Percentiles rank a stretch among this genome's conserved stretches.
phyloP scores from a whole-genome alignment of 257 asterid species.

The Solanum bulbocastanum region DNA sequence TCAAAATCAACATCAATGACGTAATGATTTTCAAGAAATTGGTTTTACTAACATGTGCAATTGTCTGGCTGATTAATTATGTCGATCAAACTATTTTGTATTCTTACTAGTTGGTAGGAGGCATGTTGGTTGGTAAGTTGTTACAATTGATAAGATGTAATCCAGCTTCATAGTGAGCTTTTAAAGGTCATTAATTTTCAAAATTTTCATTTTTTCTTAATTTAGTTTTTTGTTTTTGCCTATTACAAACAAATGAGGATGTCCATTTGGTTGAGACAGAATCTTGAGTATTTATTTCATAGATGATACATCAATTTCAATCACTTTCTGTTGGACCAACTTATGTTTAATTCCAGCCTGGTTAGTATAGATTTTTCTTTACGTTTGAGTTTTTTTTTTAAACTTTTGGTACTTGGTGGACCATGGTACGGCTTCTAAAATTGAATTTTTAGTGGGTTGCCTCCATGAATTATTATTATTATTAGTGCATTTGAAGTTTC shows the following conservation, averaged over 20 bases:
- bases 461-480: neutral
- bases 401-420: neutral
- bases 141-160: conserved; percentile 3
- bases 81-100: neutral
- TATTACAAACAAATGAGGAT: neutral
- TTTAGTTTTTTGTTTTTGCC: neutral
- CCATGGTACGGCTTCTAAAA: neutral
- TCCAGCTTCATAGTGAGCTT: neutral
- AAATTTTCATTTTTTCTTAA: neutral
- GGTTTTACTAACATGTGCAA: conserved; percentile 4
- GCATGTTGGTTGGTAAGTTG: conserved; percentile 44
- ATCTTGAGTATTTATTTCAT: neutral
- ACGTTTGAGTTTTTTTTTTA: neutral
- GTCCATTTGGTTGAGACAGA: conserved; percentile 2
- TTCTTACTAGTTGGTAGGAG: conserved; percentile 36
- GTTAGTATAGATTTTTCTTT: neutral
- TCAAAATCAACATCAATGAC: neutral
- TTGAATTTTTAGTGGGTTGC: neutral
- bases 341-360: neutral
- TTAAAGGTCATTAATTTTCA: neutral
- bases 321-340: conserved; percentile 2
- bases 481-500: neutral
- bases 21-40: neutral
- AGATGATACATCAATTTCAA: neutral
- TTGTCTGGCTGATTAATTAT: neutral